phyloP scores from a whole-genome alignment of 2,329 filamentous ascomycete genomes.

The Uncinocarpus reesii region DNA sequence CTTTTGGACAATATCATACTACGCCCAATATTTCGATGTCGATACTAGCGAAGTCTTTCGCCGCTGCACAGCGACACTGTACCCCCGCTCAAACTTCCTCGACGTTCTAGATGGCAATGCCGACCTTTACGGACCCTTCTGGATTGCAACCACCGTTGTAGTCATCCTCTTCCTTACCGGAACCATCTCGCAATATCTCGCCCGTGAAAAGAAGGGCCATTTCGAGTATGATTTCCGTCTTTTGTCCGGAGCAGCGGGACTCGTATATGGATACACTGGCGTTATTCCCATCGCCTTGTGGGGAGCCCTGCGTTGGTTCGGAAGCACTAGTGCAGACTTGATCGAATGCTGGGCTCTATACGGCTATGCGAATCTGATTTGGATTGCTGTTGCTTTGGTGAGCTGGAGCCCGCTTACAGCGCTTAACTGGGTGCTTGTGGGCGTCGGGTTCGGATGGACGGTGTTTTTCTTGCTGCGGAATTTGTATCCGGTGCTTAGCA shows the following conservation, averaged over 20 bases:
- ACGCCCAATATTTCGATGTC: conserved; percentile 97
- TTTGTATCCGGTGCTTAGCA: conserved; percentile 80
- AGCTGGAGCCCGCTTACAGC: conserved; percentile 78
- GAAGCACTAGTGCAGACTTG: conserved; percentile 76
- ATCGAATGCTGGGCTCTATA: conserved; percentile 94
- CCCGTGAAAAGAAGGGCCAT: conserved; percentile 53
- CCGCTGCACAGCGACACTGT: conserved; percentile 80
- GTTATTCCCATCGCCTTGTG: conserved; percentile 78
- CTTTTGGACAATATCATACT: conserved; percentile 88
- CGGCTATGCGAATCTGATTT: conserved; percentile 92
- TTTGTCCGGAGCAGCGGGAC: conserved; percentile 76
- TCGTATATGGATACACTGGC: conserved; percentile 91
- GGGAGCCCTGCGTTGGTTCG: conserved; percentile 86
- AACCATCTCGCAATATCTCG: conserved; percentile 84
- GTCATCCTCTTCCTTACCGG: conserved; percentile 91
- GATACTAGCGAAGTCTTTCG: conserved; percentile 82
- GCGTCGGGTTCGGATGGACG: conserved; percentile 71
- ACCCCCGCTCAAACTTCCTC: conserved; percentile 86
- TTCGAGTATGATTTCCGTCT: conserved; percentile 90
- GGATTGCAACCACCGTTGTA: conserved; percentile 96
- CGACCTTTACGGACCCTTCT: conserved; percentile 92
- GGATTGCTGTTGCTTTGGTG: conserved; percentile 87
- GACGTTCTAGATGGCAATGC: conserved; percentile 95
- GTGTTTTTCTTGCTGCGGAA: conserved; percentile 76
- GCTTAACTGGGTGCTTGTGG: conserved; percentile 91